Conservation (phyloP, 148 eudicot genomes). For the Rhododendron henanense region DNA sequence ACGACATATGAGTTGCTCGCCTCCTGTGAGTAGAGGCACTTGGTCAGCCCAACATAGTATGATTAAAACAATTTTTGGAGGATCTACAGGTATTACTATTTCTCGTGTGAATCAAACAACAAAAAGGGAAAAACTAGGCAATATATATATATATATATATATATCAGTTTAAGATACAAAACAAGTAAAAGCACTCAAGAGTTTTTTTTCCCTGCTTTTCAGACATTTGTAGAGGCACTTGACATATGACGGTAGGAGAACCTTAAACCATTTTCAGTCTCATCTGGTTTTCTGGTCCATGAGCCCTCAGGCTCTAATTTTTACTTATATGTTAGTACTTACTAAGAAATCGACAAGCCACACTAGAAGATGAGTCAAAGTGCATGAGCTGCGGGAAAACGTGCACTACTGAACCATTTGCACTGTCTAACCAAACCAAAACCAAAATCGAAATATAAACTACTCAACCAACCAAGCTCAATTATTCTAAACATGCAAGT, state of each 20-base stretch:
- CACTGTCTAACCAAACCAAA: not conserved
- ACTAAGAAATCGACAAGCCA: not conserved
- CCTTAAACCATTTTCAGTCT: not conserved
- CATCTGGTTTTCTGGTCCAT: not conserved
- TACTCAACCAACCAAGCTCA: not conserved
- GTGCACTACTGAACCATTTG: not conserved
- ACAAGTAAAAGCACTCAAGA: not conserved
- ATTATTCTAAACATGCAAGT: not conserved
- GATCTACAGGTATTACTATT: not conserved
- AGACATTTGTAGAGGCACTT: not conserved
- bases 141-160: too few species aligned
- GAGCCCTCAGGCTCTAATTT: not conserved
- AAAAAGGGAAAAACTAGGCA: not conserved
- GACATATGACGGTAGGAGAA: not conserved
- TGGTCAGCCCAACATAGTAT: not conserved
- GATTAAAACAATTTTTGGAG: not conserved
- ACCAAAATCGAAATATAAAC: not conserved
- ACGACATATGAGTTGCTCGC: not conserved
- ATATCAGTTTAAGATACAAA: not conserved
- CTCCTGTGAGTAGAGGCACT: not conserved
- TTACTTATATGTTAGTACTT: not conserved
- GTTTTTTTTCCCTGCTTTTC: not conserved
- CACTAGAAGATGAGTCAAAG: not conserved
- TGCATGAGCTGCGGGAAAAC: not conserved
- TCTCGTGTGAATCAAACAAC: not conserved